A percentile compares a stretch with the other conserved stretches of the same genome.
phyloP scores from a whole-genome alignment of 148 eudicot species.

The Chenopodium formosanum region DNA sequence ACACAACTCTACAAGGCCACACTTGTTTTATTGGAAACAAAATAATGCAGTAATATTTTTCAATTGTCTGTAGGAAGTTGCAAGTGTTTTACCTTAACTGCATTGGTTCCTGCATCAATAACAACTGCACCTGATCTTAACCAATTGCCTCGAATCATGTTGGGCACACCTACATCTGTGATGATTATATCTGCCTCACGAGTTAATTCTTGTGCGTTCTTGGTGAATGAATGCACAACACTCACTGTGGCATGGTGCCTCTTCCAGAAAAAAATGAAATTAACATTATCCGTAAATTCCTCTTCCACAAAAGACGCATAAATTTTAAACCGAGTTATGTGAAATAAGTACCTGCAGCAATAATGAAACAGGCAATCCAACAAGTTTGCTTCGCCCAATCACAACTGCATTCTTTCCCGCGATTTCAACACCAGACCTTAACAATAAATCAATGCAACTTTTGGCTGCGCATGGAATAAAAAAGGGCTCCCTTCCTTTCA shows the following conservation, averaged over 20 bases:
- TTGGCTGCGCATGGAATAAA: slow-evolving; percentile 57
- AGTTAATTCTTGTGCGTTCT: slow-evolving; percentile 46
- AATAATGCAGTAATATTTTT: background rate
- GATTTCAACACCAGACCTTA: slow-evolving; percentile 40
- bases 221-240: slow-evolving; percentile 49
- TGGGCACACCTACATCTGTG: slow-evolving; percentile 52
- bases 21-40: background rate
- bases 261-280: slow-evolving; percentile 33
- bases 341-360: slow-evolving; percentile 42
- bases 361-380: slow-evolving; percentile 50
- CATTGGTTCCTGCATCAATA: slow-evolving; percentile 51
- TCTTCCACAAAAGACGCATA: background rate
- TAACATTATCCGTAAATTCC: slow-evolving; percentile 5
- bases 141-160: slow-evolving; percentile 59
- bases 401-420: slow-evolving; percentile 48
- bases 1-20: background rate
- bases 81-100: slow-evolving; percentile 41
- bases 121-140: slow-evolving; percentile 52
- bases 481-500: slow-evolving; percentile 52
- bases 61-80: background rate
- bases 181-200: slow-evolving; percentile 52
- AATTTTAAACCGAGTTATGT: background rate
- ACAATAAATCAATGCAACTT: slow-evolving; percentile 46
- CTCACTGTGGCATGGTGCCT: slow-evolving; percentile 57
- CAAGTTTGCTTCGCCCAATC: slow-evolving; percentile 54